phyloP scores from a whole-genome alignment of 805 yeast species.

The Monosporozyma servazzii region DNA sequence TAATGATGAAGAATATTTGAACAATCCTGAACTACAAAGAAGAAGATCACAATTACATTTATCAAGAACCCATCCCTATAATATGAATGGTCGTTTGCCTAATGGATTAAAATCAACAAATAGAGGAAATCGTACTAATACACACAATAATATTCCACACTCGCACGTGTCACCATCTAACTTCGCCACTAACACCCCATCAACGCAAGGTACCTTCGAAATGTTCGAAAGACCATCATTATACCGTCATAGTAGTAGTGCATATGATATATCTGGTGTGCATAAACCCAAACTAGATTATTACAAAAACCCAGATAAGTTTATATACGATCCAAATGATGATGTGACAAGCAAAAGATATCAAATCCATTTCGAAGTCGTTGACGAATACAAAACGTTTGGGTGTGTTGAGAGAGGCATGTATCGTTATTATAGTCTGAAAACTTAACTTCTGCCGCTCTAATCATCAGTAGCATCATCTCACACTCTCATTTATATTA shows the following conservation, averaged over 20 bases:
- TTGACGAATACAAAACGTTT: constrained; percentile 32
- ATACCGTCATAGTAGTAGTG: not conserved
- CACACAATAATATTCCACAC: not conserved
- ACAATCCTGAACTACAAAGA: constrained; percentile 25
- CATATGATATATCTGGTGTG: not conserved
- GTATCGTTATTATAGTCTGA: constrained; percentile 36
- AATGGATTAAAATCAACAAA: not conserved
- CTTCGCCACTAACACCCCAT: not conserved
- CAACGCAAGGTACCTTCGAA: not conserved
- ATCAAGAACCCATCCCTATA: constrained; percentile 8
- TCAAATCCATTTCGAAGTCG: constrained; percentile 22
- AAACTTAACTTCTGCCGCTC: constrained; percentile 17
- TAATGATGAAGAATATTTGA: constrained; percentile 26
- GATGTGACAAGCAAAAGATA: constrained; percentile 20
- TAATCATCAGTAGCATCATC: not conserved
- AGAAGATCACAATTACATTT: constrained; percentile 27
- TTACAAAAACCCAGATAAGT: constrained; percentile 18
- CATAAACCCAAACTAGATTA: constrained; percentile 9
- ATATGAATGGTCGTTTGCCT: not conserved
- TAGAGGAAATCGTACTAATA: not conserved
- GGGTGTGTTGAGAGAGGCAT: constrained; percentile 38
- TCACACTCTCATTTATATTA: not conserved
- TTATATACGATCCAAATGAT: constrained; percentile 21
- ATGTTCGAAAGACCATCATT: not conserved
- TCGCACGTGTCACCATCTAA: not conserved